Evolutionary conservation across 148 eudicot genomes (phyloP), one percentile per base, ranked within the genome.

Genomic region (Rhododendron mucronatum): DNA sequence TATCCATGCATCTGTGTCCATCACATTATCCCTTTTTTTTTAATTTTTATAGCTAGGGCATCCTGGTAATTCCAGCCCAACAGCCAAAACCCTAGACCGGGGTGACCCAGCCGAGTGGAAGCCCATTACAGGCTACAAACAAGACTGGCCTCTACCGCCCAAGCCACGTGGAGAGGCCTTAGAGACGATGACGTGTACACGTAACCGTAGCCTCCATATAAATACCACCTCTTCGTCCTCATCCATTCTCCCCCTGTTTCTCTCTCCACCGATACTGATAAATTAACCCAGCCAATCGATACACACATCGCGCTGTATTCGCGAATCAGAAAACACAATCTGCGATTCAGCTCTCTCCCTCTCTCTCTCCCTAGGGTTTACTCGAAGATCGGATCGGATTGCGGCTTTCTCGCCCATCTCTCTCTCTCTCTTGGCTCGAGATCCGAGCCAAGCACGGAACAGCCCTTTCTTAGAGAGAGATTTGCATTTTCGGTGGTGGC

Each of bases 351-450:
- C 61, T 55, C 61, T 55, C 61, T 55, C 59, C 2, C 7, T 57
- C 57, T 83, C 80, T 81, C 23, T 83, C 75, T 51, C 79, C 86
- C 90, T 80, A 63, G 78, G 18, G 53, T 8, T 57, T 33, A 75
- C 37, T 80, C n/a, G 61, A 26, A 18, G 83, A 84, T 85, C 77
- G 77, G 88, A 87, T 80, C 85, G 63, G 86, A 88, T 85, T 82
- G 91, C 87, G 87, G 26, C 85, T 85, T 55, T 79, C 45, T 85
- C 53, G 85, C 84, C 37, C 39, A 51, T 78, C 73, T 88, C 44
- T 86, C 83, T 15, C n/a, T n/a, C 92, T 92, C 91, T 93, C 96
- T 94, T 94, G 96, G 96, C 94, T 95, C 95, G 94, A 94, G 96
- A 93, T 95, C 95, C 91, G 96, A 90, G 98, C 94, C 96, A 94